Conservation (phyloP, 108 stramenopile genomes). For the Licmophora abbreviata region DNA sequence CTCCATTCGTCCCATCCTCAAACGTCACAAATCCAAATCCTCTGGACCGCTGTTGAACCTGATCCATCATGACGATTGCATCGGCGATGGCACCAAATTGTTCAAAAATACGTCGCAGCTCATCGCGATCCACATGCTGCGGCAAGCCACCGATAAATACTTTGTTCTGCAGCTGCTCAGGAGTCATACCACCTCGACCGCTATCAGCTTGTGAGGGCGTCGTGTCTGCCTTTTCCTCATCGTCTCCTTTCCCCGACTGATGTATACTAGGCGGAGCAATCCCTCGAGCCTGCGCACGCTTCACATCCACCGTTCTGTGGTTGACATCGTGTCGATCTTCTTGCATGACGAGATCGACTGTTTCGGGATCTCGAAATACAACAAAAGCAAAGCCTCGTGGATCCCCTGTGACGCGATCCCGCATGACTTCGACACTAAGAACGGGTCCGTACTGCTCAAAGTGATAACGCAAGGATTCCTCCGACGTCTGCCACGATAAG, state of each 20-base stretch:
- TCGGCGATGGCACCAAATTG: conserved; percentile 77
- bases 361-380: conserved; percentile 60
- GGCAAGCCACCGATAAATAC: conserved; percentile 67
- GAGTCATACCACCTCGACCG: conserved; percentile 19
- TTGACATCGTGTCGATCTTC: conserved; percentile 77
- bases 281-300: conserved; percentile 83
- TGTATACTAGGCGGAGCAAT: conserved; percentile 81
- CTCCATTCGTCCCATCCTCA: conserved; percentile 70
- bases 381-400: conserved; percentile 93
- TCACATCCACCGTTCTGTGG: conserved; percentile 84
- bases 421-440: conserved; percentile 58
- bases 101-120: conserved; percentile 76
- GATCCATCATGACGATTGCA: conserved; percentile 83
- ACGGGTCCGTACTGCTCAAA: conserved; percentile 85
- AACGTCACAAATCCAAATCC: conserved; percentile 92
- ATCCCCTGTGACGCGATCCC: conserved; percentile 78
- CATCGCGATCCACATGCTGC: conserved; percentile 66
- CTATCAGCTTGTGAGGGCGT: background rate
- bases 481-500: conserved; percentile 88
- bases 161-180: conserved; percentile 60
- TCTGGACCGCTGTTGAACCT: conserved; percentile 56
- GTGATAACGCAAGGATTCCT: conserved; percentile 84
- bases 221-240: conserved; percentile 9
- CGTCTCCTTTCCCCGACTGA: conserved; percentile 7
- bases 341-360: conserved; percentile 79